Evolutionary conservation across 140 eudicot species (phyloP).

Genomic region (Senecio squalidus): DNA sequence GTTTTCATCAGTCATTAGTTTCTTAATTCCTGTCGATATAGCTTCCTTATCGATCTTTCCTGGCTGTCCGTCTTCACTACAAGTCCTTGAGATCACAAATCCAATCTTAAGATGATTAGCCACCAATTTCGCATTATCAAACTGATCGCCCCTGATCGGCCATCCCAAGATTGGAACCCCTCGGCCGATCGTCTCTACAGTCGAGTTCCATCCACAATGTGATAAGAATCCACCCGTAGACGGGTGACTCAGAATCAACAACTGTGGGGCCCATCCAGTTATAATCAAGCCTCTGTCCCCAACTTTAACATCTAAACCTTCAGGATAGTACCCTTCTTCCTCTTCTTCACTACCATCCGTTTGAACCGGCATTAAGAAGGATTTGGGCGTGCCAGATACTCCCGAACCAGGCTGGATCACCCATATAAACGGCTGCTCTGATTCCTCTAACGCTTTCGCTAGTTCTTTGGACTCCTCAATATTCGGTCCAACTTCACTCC

Average conservation of each 20-base stretch:
- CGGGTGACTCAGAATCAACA: conserved; percentile 62
- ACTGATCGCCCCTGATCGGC: conserved; percentile 67
- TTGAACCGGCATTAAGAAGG: conserved; percentile 29
- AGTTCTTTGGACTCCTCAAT: conserved; percentile 43
- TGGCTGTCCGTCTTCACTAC: conserved; percentile 12
- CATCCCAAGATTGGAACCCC: conserved; percentile 70
- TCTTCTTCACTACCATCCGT: conserved; percentile 22
- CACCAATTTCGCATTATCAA: conserved; percentile 43
- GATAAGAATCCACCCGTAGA: conserved; percentile 62
- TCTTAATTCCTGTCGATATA: conserved; percentile 42
- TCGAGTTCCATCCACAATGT: conserved; percentile 86
- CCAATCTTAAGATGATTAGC: conserved; percentile 43
- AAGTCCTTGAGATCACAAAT: conserved; percentile 20
- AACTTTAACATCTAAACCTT: conserved; percentile 38
- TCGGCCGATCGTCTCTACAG: conserved; percentile 52
- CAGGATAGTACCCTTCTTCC: conserved; percentile 47
- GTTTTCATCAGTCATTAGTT: conserved; percentile 54
- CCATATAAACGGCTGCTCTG: conserved; percentile 54
- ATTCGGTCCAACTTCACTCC: conserved; percentile 64
- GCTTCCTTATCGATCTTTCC: conserved; percentile 33
- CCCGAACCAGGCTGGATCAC: conserved; percentile 65
- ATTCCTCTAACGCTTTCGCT: conserved; percentile 41
- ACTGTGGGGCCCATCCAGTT: conserved; percentile 73
- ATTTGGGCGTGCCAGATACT: conserved; percentile 33
- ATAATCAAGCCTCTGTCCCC: conserved; percentile 51